phyloP scores from a whole-genome alignment of 2,329 filamentous ascomycete genomes.

The Plenodomus biglobosus region DNA sequence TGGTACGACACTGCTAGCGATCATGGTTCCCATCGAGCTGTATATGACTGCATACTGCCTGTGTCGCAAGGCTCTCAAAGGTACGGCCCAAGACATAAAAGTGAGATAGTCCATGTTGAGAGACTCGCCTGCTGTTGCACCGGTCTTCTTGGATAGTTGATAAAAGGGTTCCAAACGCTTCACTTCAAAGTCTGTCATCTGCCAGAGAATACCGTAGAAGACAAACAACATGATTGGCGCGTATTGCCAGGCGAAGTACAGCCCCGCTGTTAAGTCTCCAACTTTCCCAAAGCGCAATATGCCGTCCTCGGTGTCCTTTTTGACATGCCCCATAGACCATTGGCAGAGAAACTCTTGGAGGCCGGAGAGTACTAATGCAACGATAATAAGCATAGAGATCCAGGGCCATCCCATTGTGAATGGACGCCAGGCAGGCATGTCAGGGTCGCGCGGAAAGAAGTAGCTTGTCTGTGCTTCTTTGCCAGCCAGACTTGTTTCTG shows the following conservation, averaged over 20 bases:
- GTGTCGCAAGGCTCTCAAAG: slow-evolving; percentile 62
- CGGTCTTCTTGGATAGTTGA: slow-evolving; percentile 42
- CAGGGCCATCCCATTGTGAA: slow-evolving; percentile 44
- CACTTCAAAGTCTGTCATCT: slow-evolving; percentile 54
- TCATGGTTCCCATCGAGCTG: slow-evolving; percentile 64
- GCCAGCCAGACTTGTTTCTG: slow-evolving; percentile 16
- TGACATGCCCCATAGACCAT: slow-evolving; percentile 28
- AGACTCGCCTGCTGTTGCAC: slow-evolving; percentile 51
- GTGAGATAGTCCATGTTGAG: slow-evolving; percentile 76
- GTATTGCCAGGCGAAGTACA: slow-evolving; percentile 46
- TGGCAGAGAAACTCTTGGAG: slow-evolving; percentile 45
- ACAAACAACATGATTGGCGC: slow-evolving; percentile 51
- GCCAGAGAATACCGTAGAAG: slow-evolving; percentile 53
- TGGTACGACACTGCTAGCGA: slow-evolving; percentile 69
- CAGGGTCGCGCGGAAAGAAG: slow-evolving; percentile 44
- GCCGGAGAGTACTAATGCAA: slow-evolving; percentile 39
- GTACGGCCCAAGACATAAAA: slow-evolving; percentile 65
- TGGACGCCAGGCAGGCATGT: slow-evolving; percentile 46
- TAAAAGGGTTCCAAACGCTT: slow-evolving; percentile 56
- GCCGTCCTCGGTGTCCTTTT: slow-evolving; percentile 23
- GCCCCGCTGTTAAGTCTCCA: slow-evolving; percentile 28
- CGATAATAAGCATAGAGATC: slow-evolving; percentile 35
- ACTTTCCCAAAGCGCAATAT: slow-evolving; percentile 36
- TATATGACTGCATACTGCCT: slow-evolving; percentile 69
- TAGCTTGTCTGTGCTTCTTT: slow-evolving; percentile 39